Evolutionary conservation across 768 basidiomycete genomes (phyloP), one percentile per base, ranked within the genome.

Genomic region (Amanita pallidorosea): DNA sequence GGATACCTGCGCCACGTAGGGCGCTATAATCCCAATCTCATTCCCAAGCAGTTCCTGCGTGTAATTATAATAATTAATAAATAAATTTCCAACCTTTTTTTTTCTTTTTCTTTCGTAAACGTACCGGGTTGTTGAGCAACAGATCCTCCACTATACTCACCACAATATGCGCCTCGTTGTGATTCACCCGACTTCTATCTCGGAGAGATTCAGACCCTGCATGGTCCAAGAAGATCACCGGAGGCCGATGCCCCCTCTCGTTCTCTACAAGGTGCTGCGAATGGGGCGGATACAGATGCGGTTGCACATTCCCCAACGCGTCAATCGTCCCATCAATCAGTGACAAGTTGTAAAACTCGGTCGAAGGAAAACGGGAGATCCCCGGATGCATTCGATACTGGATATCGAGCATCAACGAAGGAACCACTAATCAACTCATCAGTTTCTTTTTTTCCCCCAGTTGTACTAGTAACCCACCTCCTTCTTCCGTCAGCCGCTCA

Each of bases 341-440:
- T 1, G 74, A 70, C 23, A 71, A 70, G 38, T 80, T 69, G 68
- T 97, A 97, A 63, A 96, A 96, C 53, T 90, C 84, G 23, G 70
- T 62, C 34, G 86, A 82, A 8, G 94, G 91, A 70, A 97, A 97
- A 18, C 73, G 73, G 2, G 93, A 89, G 57, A 97, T 92, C 34
- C 72, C 71, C 11, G 93, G 94, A 58, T 94, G 91, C 93, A 97
- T 97, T 33, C 93, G 83, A 59, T 96, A 97, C 66, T 97, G 93
- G n/a, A 80, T 76, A 60, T 95, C 85, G 52, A 97, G 79, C 85
- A 94, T 93, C 55, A 93, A 79, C 4, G 88, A 85, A 8, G 91
- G 90, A n/a, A 89, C 79, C 40, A 29, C 29, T 29, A 9, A 27
- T n/a, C n/a, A n/a, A n/a, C n/a, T n/a, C n/a, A n/a, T 23, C 22